Conservation (phyloP, 768 basidiomycete species). For the Mycena rebaudengoi region DNA sequence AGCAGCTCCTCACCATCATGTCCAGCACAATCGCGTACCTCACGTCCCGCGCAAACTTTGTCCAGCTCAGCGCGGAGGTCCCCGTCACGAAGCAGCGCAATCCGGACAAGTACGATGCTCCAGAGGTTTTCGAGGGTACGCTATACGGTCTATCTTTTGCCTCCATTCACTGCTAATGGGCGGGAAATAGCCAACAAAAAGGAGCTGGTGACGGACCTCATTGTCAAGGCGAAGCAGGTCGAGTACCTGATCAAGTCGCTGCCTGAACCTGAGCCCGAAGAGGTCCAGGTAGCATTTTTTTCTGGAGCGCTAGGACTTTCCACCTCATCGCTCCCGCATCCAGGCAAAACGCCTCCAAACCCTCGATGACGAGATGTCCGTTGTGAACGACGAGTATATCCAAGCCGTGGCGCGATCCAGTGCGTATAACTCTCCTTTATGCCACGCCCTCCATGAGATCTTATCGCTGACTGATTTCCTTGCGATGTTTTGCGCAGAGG, state of each 20-base stretch:
- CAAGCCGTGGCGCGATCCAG: conserved; percentile 80
- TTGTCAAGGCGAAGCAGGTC: conserved; percentile 89
- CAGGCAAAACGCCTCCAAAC: conserved; percentile 71
- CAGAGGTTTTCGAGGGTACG: conserved; percentile 82
- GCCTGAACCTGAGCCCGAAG: conserved; percentile 82
- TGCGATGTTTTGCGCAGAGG: conserved; percentile 57
- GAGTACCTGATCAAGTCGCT: conserved; percentile 84
- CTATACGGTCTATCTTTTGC: not conserved
- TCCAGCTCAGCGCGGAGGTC: conserved; percentile 78
- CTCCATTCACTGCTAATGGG: not conserved
- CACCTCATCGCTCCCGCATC: not conserved
- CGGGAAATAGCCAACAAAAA: conserved; percentile 74
- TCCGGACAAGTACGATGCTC: conserved; percentile 73
- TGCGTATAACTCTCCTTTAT: conserved; percentile 46
- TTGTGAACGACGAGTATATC: conserved; percentile 80
- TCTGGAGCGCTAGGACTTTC: not conserved
- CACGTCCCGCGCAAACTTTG: conserved; percentile 73
- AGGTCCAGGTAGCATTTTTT: conserved; percentile 65
- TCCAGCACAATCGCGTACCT: conserved; percentile 83
- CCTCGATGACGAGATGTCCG: conserved; percentile 75
- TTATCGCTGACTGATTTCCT: not conserved
- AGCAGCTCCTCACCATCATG: conserved; percentile 92
- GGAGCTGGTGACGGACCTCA: conserved; percentile 84
- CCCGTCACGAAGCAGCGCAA: conserved; percentile 85
- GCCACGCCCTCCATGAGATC: not conserved